Evolutionary conservation across 2,329 filamentous ascomycete genomes (phyloP).

Genomic region (Botrytis hyacinthi): DNA sequence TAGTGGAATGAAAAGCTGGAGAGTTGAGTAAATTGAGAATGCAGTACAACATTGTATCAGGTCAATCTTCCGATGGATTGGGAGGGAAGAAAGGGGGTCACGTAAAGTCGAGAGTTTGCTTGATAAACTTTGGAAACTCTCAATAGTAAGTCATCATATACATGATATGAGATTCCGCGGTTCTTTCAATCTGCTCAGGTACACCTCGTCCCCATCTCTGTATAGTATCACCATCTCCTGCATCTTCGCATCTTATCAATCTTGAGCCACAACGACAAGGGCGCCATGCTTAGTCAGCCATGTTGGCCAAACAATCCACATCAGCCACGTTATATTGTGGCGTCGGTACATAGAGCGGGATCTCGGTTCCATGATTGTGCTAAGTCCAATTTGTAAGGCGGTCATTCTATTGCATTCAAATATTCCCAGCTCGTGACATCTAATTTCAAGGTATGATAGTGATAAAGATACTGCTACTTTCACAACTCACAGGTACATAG

Average conservation of each 20-base stretch:
- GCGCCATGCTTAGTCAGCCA: not conserved
- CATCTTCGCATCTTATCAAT: not conserved
- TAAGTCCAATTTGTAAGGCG: not conserved
- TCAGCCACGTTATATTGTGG: not conserved
- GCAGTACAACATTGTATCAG: not conserved
- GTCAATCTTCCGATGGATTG: not conserved
- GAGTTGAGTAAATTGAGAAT: not conserved
- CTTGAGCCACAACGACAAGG: not conserved
- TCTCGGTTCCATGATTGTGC: not conserved
- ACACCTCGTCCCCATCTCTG: not conserved
- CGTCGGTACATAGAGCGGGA: not conserved
- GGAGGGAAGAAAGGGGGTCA: not conserved
- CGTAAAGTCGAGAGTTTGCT: not conserved
- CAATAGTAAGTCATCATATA: not conserved
- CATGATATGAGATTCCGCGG: not conserved
- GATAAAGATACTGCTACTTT: not conserved
- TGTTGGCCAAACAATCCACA: not conserved
- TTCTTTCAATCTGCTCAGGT: not conserved
- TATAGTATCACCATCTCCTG: not conserved
- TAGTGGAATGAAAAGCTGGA: not conserved
- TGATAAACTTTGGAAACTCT: not conserved
- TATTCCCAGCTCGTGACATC: slow-evolving; percentile 2
- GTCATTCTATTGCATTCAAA: not conserved
- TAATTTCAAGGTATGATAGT: not conserved
- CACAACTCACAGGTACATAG: not conserved